Evolutionary conservation across 1,284 basidiomycete species (phyloP).

Genomic region (Apiotrichum sp.): DNA sequence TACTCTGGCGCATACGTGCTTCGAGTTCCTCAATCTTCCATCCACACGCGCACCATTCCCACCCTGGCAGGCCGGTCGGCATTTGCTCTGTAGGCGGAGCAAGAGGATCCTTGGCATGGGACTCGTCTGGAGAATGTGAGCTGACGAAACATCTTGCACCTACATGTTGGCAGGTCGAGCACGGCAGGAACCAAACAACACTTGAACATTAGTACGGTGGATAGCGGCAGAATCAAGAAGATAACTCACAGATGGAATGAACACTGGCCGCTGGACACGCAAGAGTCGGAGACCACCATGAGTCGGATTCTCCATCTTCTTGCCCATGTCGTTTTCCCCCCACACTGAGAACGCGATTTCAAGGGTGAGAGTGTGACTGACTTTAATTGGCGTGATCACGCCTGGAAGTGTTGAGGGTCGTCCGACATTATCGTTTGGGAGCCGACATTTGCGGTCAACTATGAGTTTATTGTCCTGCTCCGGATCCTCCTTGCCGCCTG

Average conservation of each 20-base stretch:
- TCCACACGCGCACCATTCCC: constrained; percentile 30
- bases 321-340: constrained; percentile 23
- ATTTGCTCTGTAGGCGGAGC: background rate
- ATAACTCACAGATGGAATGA: constrained; percentile 20
- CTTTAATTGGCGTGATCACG: constrained; percentile 31
- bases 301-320: constrained; percentile 8
- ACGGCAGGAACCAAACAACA: constrained; percentile 11
- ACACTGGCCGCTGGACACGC: constrained; percentile 21
- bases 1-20: constrained; percentile 17
- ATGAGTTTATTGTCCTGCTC: background rate
- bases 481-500: constrained; percentile 7
- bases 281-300: constrained; percentile 27
- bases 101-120: constrained; percentile 2
- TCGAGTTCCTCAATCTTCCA: constrained; percentile 28
- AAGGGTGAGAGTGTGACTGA: constrained; percentile 26
- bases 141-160: background rate
- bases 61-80: background rate
- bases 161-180: constrained; percentile 10
- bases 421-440: constrained; percentile 21
- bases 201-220: background rate
- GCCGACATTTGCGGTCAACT: constrained; percentile 11
- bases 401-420: constrained; percentile 23
- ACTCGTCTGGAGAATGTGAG: constrained; percentile 3
- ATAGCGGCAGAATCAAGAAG: background rate
- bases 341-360: constrained; percentile 33